phyloP scores from a whole-genome alignment of 331 rosid species.

The Acacia concinna region DNA sequence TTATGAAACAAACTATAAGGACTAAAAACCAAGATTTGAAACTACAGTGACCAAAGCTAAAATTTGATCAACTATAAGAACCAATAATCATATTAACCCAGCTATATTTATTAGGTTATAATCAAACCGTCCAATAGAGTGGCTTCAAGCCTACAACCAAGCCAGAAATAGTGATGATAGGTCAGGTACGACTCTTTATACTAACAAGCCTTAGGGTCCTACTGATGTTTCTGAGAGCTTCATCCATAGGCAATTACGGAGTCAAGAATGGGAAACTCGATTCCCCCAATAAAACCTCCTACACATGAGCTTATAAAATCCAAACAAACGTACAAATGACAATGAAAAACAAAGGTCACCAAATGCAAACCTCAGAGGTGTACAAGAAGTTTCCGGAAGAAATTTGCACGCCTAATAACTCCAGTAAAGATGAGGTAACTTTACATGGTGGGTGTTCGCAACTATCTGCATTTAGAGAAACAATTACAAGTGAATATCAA shows the following conservation, averaged over 20 bases:
- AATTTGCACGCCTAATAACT: slow-evolving; percentile 39
- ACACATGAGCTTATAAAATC: neutral
- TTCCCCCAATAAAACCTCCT: neutral
- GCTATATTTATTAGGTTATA: neutral
- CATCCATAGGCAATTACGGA: neutral
- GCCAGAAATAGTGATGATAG: neutral
- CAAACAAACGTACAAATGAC: neutral
- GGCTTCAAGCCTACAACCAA: neutral
- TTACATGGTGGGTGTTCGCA: slow-evolving; percentile 45
- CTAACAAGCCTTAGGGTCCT: neutral
- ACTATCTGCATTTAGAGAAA: slow-evolving; percentile 34
- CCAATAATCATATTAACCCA: no score
- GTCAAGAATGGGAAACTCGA: neutral
- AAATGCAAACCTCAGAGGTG: slow-evolving; percentile 45
- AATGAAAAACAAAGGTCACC: slow-evolving; percentile 2
- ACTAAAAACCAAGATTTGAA: no score
- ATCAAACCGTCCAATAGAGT: neutral
- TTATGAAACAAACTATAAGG: no score
- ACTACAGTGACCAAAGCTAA: no score
- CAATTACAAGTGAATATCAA: slow-evolving; percentile 2
- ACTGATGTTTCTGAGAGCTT: neutral
- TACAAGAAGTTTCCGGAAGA: slow-evolving; percentile 40
- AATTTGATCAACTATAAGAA: no score
- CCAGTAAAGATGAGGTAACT: slow-evolving; percentile 37
- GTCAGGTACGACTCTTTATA: neutral